phyloP scores from a whole-genome alignment of 2,329 filamentous ascomycete species.

The Colletotrichum melonis region DNA sequence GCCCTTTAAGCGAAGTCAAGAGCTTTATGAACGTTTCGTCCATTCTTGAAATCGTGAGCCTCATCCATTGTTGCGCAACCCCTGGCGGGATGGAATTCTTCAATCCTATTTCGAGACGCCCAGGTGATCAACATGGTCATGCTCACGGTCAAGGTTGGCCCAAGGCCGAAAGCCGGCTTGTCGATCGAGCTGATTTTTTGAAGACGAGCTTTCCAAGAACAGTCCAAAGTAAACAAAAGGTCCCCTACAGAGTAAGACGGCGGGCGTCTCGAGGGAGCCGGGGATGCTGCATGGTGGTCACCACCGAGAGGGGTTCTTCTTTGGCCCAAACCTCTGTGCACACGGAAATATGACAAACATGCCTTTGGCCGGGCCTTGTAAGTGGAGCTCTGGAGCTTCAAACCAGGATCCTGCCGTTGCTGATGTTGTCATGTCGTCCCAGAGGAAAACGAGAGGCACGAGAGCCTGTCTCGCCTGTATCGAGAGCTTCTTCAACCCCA shows the following conservation, averaged over 20 bases:
- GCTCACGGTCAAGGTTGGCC: neutral
- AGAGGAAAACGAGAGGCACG: slow-evolving; percentile 15
- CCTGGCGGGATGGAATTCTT: slow-evolving; percentile 21
- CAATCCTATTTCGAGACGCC: slow-evolving; percentile 23
- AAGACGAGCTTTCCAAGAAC: slow-evolving; percentile 25
- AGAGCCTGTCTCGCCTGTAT: slow-evolving; percentile 2
- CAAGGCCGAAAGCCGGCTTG: slow-evolving; percentile 8
- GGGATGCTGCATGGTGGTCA: slow-evolving; percentile 25
- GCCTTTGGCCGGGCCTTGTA: slow-evolving; percentile 19
- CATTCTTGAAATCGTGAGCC: neutral
- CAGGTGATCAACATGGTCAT: neutral
- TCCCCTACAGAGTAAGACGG: slow-evolving; percentile 23
- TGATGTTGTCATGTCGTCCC: slow-evolving; percentile 27
- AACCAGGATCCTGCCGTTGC: neutral
- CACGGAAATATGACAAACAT: slow-evolving; percentile 27
- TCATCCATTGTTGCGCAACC: slow-evolving; percentile 6
- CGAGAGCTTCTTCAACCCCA: slow-evolving; percentile 12
- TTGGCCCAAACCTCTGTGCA: slow-evolving; percentile 24
- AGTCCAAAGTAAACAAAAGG: slow-evolving; percentile 34
- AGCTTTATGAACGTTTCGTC: slow-evolving; percentile 6
- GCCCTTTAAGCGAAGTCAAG: slow-evolving; percentile 17
- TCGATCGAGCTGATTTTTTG: slow-evolving; percentile 15
- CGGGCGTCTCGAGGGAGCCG: slow-evolving; percentile 26
- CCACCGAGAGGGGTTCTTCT: slow-evolving; percentile 21
- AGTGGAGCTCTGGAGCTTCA: slow-evolving; percentile 21